Evolutionary conservation across 2,329 filamentous ascomycete species (phyloP), one percentile per base, ranked within the genome.

Genomic region (Penicillium hordei): DNA sequence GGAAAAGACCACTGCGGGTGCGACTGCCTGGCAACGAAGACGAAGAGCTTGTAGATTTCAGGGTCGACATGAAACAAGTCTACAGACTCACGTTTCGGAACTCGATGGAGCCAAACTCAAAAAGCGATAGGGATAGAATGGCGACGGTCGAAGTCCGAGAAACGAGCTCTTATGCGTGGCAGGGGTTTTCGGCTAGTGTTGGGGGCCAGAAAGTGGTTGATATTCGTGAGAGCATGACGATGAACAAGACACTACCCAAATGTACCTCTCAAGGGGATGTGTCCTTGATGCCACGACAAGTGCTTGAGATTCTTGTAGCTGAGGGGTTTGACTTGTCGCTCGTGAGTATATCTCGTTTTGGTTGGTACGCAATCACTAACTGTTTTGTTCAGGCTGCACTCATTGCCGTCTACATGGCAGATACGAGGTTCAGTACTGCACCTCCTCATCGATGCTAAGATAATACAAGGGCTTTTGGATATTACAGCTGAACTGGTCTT

Each of bases 71-170:
- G 48, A 57, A 23, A 27, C 53, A 46, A 5, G 43, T 57, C 51
- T 19, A 52, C 44, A 33, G 34, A 8, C 68, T 70, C 23, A 61
- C 62, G 8, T 68, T 70, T 51, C 63, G 64, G 33, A 70, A 70
- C 48, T 60, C 58, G 6, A 65, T 60, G 12, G 66, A 64, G 4
- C 48, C 44, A 5, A 60, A 64, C 5, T 43, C 46, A 4, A 66
- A 64, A 45, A 48, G 29, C 1, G 58, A 62, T 4, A 58, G 59
- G 15, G 65, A 69, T 17, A 60, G 57, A 27, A 61, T 60, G 21
- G 54, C 65, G 2, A 62, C 59, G 0, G n/a, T 68, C 34, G 59
- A 65, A 44, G 29, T 63, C 17, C 49, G 45, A 34, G 39, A 39
- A 4, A 40, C 33, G 2, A 10, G 40, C 10, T 33, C 43, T 23